These are phyloP conservation scores for Tothia fuscella DNA, from an alignment of 2,329 filamentous ascomycete species.

Conservation along the genomic window DNA sequence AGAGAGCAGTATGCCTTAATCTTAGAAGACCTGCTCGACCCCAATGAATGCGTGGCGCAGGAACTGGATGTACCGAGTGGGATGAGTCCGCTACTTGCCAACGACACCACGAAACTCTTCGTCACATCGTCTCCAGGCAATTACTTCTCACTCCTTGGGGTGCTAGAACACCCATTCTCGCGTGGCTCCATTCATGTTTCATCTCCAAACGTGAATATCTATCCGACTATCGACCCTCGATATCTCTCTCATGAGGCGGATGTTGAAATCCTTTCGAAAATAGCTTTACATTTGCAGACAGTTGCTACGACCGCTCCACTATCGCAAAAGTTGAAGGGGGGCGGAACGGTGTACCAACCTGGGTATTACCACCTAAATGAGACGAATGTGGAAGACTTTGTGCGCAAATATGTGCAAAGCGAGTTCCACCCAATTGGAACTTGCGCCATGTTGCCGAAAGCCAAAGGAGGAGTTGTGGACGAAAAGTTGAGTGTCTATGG, in stretches of 20 bases:
- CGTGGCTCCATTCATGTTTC: conserved; percentile 21
- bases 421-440: conserved; percentile 20
- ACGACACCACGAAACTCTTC: not conserved
- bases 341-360: too few species aligned
- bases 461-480: conserved; percentile 15
- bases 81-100: not conserved
- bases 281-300: too few species aligned
- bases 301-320: too few species aligned
- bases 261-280: too few species aligned
- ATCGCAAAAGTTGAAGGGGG: too few species aligned
- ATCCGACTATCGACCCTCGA: conserved; percentile 3
- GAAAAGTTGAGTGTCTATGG: conserved; percentile 20
- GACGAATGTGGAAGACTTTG: not conserved
- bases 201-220: not conserved
- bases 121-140: not conserved
- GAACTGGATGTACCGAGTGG: not conserved
- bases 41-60: not conserved
- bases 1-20: too few species aligned
- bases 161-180: conserved; percentile 22
- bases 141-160: conserved; percentile 3
- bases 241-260: too few species aligned
- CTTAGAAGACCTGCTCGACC: not conserved
- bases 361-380: too few species aligned
- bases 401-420: not conserved
- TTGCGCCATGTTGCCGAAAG: conserved; percentile 19